A percentile compares a stretch with the other conserved stretches of the same genome.
Conservation (phyloP, 495 filamentous ascomycete species). For the Cetradonia linearis region DNA sequence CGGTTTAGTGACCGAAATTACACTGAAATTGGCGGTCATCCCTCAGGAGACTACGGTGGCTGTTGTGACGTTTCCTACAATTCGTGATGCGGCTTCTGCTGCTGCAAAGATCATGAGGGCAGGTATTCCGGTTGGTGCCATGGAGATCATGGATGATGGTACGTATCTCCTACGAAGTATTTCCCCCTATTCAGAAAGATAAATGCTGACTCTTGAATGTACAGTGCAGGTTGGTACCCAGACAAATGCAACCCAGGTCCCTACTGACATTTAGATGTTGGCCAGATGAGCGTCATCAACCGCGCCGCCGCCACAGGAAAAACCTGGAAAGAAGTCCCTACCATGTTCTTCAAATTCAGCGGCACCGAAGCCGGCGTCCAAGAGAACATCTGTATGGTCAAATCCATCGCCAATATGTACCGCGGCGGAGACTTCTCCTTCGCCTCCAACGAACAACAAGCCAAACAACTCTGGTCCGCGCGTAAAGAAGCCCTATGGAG, state of each 20-base stretch:
- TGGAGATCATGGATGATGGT: constrained; percentile 88
- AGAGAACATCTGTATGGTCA: constrained; percentile 70
- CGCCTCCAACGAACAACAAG: constrained; percentile 57
- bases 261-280: not conserved
- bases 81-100: constrained; percentile 71
- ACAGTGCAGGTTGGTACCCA: not conserved
- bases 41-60: constrained; percentile 74
- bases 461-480: constrained; percentile 73
- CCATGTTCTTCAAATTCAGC: constrained; percentile 90
- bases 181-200: not conserved
- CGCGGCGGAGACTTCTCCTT: constrained; percentile 69
- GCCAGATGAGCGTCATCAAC: constrained; percentile 88
- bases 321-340: constrained; percentile 68
- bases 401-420: constrained; percentile 49
- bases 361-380: constrained; percentile 66
- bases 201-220: not conserved
- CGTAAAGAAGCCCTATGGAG: constrained; percentile 78
- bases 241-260: not conserved
- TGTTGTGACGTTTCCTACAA: constrained; percentile 65
- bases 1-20: constrained; percentile 79
- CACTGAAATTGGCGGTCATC: constrained; percentile 70
- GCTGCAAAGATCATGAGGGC: constrained; percentile 69
- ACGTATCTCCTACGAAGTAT: not conserved
- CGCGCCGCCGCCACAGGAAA: constrained; percentile 59
- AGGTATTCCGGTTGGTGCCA: constrained; percentile 74